Base-by-base conservation (phyloP, 768 basidiomycete species). In the Chlorophyllum brunneum region DNA sequence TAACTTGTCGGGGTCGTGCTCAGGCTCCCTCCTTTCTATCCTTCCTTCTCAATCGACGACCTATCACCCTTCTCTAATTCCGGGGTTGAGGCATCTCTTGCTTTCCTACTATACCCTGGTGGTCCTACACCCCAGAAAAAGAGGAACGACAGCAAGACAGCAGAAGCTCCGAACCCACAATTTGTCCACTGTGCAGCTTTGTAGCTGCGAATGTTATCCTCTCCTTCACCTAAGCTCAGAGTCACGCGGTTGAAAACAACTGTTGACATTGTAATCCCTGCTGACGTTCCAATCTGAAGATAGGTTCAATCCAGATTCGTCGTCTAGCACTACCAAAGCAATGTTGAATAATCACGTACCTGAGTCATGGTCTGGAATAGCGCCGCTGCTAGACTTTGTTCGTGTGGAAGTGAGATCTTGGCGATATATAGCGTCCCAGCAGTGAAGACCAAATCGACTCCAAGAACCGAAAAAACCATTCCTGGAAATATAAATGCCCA, bases 401-500 rank as follows among this genome's bases (percentile, higher is more conserved):
- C 89, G 49, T 85, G 74, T 2, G 81, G 81, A 1, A 76, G 63
- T 1, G 81, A 75, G 8, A 85, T 73, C 59, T 83, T 85, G 2
- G 88, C 85, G 37, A 89, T 78, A 58, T 86, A 92, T 13, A 92
- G 67, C 4, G 85, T 86, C 2, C 89, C 90, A 0, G 81, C 69
- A 0, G 89, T 70, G 59, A 82, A 91, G 2, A 87, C 81, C 56
- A 92, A 88, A 60, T 92, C 90, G 1, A 82, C 87, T 16, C 90
- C 90, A 41, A 88, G 75, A 11, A 90, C 88, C 18, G 78, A 67
- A 39, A 86, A 52, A 34, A 80, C 66, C 0, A 86, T 77, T 1
- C 83, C 78, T 0, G 88, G 86, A 65, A 92, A 92, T 4, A 80
- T 82, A 53, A 75, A 86, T 1, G 84, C 85, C 90, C 89, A 92